Evolutionary conservation across 306 rosid genomes (phyloP), one percentile per base, ranked within the genome.

Genomic region (Potentilla sterilis): DNA sequence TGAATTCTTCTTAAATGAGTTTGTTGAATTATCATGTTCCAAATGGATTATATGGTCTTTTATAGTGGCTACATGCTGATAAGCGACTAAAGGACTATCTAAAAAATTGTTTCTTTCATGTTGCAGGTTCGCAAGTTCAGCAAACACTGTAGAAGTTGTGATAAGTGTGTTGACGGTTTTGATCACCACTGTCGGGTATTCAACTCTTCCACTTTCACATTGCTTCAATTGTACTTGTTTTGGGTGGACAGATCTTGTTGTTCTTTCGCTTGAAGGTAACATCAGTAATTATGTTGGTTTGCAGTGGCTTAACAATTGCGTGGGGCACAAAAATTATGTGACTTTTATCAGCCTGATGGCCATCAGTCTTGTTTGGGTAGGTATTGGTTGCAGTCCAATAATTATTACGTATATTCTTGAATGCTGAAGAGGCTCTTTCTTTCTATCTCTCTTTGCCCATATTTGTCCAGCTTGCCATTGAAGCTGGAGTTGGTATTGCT

Each of bases 271-370:
- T 65, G 78, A 68, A 73, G 69, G 46, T 84, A 76, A 78, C 77
- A 10, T 79, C 73, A 76, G 62, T 88, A 52, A 77, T 41, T 78
- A 59, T 55, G 44, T 85, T 83, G 84, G 68, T 15, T 75, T 87
- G 92, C 96, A 94, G 98, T 94, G 97, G 98, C 98, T 94, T 79
- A 94, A 94, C 85, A 94, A 94, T 75, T 94, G 98, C 40, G 98
- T 94, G 80, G 98, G 98, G 80, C 90, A 80, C 81, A 94, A 92
- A 83, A 94, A 94, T 84, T 94, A 94, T 76, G 79, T 75, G 35
- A 90, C 95, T 75, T 94, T 94, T 83, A 92, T 94, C 75, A 75
- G 95, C 85, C 96, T 94, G 74, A 94, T 94, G 98, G 96, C 93
- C 82, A 87, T 75, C 51, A 92, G 97, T 87, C 96, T 92, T 69